These are phyloP conservation scores for Talaromyces marneffei DNA, from an alignment of 2,329 filamentous ascomycete genomes.

Conservation along the genomic window DNA sequence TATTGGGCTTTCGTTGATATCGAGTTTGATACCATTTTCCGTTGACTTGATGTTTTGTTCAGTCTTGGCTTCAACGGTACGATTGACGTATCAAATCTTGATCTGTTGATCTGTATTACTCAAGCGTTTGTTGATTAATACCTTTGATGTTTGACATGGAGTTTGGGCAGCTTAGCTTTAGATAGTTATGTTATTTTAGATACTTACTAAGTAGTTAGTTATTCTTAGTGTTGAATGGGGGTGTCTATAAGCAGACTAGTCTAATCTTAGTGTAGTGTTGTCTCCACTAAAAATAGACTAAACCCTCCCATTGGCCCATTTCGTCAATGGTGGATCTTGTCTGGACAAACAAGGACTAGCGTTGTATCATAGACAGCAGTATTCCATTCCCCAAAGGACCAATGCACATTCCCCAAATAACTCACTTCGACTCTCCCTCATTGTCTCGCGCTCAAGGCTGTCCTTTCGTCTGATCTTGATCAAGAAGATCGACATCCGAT, in stretches of 20 bases:
- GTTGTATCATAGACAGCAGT: neutral
- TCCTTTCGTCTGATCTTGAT: neutral
- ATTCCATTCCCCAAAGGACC: neutral
- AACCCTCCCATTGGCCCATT: neutral
- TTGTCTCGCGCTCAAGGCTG: neutral
- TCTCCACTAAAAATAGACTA: no score
- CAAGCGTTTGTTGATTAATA: neutral
- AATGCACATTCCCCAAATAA: conserved; percentile 4
- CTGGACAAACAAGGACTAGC: neutral
- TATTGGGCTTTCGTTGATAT: neutral
- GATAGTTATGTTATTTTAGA: neutral
- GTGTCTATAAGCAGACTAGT: neutral
- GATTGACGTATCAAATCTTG: neutral
- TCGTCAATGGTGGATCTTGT: neutral
- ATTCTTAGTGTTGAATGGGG: neutral
- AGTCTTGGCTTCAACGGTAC: neutral
- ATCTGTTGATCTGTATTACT: neutral
- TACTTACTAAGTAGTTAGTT: no score
- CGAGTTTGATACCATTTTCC: neutral
- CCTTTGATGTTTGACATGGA: neutral
- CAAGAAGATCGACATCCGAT: neutral
- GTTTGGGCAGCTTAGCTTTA: neutral
- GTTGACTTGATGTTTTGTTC: neutral
- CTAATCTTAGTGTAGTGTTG: neutral
- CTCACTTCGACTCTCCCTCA: neutral